A percentile compares a stretch with the other conserved stretches of the same genome.
Conservation (phyloP, 495 filamentous ascomycete species). For the Xylaria telfairii region DNA sequence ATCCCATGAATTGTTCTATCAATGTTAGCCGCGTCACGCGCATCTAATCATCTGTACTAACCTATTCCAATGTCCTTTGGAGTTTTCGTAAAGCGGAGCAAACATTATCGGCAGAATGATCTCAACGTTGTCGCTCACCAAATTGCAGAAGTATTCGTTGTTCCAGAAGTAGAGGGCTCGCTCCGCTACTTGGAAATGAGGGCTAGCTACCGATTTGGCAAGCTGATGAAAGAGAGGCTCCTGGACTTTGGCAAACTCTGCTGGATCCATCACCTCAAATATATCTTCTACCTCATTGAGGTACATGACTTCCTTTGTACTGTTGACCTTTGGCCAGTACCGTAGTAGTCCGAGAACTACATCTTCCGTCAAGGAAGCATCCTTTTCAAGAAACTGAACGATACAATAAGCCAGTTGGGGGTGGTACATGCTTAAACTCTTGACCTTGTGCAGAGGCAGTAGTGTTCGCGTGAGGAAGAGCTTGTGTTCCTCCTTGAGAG, state of each 20-base stretch:
- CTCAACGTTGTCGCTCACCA: conserved; percentile 98
- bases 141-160: conserved; percentile 99
- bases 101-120: conserved; percentile 99
- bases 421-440: conserved; percentile 99
- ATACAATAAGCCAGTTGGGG: conserved; percentile 99
- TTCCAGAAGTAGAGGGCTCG: conserved; percentile 99
- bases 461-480: conserved; percentile 93
- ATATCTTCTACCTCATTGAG: conserved; percentile 99
- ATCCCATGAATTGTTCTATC: conserved; percentile 96
- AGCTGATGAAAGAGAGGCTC: conserved; percentile 96
- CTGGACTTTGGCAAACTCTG: conserved; percentile 98
- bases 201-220: conserved; percentile 96
- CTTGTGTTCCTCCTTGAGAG: conserved; percentile 98
- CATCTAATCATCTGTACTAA: conserved; percentile 48
- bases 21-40: background rate
- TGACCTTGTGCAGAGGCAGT: conserved; percentile 95
- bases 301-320: conserved; percentile 99
- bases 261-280: conserved; percentile 99
- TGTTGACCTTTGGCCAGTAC: conserved; percentile 99
- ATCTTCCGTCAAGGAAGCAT: conserved; percentile 96
- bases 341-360: conserved; percentile 93
- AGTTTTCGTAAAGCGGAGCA: conserved; percentile 97
- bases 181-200: conserved; percentile 99
- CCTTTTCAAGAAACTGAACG: conserved; percentile 98
- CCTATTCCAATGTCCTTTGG: conserved; percentile 99